Conservation (phyloP, 495 filamentous ascomycete genomes). For the Achaetomiella virescens region DNA sequence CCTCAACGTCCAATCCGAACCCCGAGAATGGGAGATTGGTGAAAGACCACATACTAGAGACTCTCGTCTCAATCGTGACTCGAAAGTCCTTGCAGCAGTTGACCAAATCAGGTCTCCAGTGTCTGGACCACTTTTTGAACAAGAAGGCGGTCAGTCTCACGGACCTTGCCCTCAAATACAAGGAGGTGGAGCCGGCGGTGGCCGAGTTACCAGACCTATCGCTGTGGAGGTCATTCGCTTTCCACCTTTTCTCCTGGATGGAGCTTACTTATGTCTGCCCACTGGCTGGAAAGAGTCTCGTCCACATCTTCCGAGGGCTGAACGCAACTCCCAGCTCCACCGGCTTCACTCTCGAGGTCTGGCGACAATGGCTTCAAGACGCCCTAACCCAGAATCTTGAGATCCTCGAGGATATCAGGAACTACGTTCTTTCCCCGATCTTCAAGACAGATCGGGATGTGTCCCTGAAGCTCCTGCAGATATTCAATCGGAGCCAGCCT, state of each 20-base stretch:
- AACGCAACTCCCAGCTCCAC: constrained; percentile 5
- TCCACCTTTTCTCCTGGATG: constrained; percentile 55
- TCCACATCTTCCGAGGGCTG: constrained; percentile 47
- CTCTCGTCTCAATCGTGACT: constrained; percentile 44
- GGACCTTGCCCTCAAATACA: constrained; percentile 34
- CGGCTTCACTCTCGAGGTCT: constrained; percentile 36
- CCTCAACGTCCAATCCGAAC: constrained; percentile 46
- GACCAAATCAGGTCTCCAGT: constrained; percentile 59
- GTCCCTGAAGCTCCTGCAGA: constrained; percentile 52
- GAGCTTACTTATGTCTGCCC: constrained; percentile 55
- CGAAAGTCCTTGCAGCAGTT: constrained; percentile 44
- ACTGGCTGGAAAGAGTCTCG: constrained; percentile 57
- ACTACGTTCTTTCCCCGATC: constrained; percentile 65
- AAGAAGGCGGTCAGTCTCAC: constrained; percentile 44
- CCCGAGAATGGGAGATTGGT: constrained; percentile 28
- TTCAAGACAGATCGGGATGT: constrained; percentile 54
- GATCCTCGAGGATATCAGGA: constrained; percentile 59
- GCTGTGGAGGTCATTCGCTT: constrained; percentile 41
- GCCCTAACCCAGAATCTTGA: constrained; percentile 44
- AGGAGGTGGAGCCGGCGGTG: constrained; percentile 23
- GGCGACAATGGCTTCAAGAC: constrained; percentile 45
- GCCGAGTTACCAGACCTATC: constrained; percentile 10
- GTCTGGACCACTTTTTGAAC: constrained; percentile 51
- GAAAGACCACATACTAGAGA: constrained; percentile 35
- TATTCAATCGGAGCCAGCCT: constrained; percentile 30